Base-by-base conservation (phyloP, 2,329 filamentous ascomycete species). In the Alternaria brassicicola region DNA sequence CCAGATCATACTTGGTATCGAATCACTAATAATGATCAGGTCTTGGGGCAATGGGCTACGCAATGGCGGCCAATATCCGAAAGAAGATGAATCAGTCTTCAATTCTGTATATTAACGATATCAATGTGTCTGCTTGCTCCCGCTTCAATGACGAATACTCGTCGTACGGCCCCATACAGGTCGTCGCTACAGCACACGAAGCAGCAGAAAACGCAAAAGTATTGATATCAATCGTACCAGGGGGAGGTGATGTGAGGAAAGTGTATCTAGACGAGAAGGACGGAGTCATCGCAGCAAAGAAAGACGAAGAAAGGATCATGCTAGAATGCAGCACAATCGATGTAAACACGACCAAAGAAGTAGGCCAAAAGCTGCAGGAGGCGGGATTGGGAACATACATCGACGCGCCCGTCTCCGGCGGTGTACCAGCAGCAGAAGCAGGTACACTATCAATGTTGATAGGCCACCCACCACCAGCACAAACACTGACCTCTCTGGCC, bases 301-400 rank as follows among this genome's bases (percentile, higher is more conserved):
- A 52, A 7, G 60, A 73, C 46, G 41, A 19, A 17, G 57, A 62
- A 15, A 63, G 72, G 12, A 55, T 76, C 9, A 42, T 73, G 52
- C 62, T 71, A 19, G 73, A 76, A 42, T 74, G 70, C 52, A 76
- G 73, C 53, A 76, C 73, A 2, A 75, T 75, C 25, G 71, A 75
- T 35, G 66, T 72, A 4, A 61, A 67, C 12, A 70, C 52, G 12
- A 72, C 72, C 4, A 49, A 67, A 31, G 67, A 69, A 41, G 61
- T 75, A 4, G 73, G 71, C 0, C 52, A 56, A 17, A 61, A 38
- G 25, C 25, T 75, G 8, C 57, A 48, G 15, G 43, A 59, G 7
- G 50, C 36, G 1, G 62, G 63, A 0, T 23, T 59, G 33, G 72
- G 71, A 0, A 64, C 51, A 3, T 76, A 75, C 47, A 67, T 73